Evolutionary conservation across 1,284 basidiomycete species (phyloP), one percentile per base, ranked within the genome.

Genomic region (Ganoderma boninense): DNA sequence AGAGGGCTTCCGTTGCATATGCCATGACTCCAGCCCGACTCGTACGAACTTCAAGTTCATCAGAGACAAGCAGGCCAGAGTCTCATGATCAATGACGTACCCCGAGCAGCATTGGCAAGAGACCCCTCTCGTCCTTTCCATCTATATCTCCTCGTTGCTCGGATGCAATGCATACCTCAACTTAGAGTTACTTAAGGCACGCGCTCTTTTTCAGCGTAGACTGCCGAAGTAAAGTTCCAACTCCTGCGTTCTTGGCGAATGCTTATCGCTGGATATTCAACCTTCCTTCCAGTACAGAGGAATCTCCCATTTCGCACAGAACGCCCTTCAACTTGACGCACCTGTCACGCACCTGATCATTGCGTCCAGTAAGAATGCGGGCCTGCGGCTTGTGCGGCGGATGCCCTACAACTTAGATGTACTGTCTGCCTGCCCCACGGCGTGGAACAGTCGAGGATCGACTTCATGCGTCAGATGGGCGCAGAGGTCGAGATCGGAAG

Each of bases 331-430:
- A 66, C 80, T 78, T 26, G 82, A 87, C 66, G 92, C 91, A 0
- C 77, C 85, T 11, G 76, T 77, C 46, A 82, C 89, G 7, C 92
- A 92, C 77, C 82, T 90, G 57, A 81, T 93, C 43, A 87, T 90
- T 61, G 92, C 92, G 1, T 94, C 93, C 0, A 86, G 89, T 1
- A 92, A 92, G 38, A 94, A 95, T 76, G 92, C 91, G 35, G 92
- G 89, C 0, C 81, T 93, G 87, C 87, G 0, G 92, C 92, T 16
- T 87, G 87, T 74, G 89, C 89, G 35, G 87, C 91, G 10, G 83
- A 86, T 35, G 80, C 77, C 23, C 83, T 93, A 18, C 79, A 80
- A 11, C 81, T 92, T 65, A 83, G 78, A 75, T 93, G 92, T 77
- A 92, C 89, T 3, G 89, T 93, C 5, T 94, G 84, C 75, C 81